Evolutionary conservation across 768 basidiomycete species (phyloP).

Genomic region (Lactarius psammicola): DNA sequence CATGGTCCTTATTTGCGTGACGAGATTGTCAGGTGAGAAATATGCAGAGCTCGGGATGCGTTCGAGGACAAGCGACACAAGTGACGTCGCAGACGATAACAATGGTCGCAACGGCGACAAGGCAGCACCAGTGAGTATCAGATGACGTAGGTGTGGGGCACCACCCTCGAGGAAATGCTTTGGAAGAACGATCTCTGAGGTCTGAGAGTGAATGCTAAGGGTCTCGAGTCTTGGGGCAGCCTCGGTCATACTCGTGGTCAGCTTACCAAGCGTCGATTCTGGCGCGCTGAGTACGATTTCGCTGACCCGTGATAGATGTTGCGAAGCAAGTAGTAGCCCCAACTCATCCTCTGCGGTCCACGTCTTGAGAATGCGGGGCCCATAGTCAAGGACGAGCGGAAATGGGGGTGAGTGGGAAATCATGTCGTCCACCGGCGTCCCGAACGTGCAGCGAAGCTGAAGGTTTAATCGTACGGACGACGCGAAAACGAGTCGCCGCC

Average conservation of each 20-base stretch:
- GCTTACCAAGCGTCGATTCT: background rate
- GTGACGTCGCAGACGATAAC: constrained; percentile 10
- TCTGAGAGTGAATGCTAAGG: constrained; percentile 17
- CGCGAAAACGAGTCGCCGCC: constrained; percentile 19
- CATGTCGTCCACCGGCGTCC: constrained; percentile 10
- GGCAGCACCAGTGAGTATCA: constrained; percentile 15
- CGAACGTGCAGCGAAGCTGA: constrained; percentile 21
- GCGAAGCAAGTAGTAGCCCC: constrained; percentile 5
- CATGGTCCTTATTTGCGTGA: constrained; percentile 12
- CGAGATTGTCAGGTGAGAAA: constrained; percentile 16
- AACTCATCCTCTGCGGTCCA: constrained; percentile 12
- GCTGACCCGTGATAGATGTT: background rate
- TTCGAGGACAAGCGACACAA: constrained; percentile 21
- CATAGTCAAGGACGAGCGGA: constrained; percentile 22
- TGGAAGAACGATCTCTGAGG: constrained; percentile 15
- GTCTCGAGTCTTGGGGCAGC: constrained; percentile 11
- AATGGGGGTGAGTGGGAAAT: constrained; percentile 3
- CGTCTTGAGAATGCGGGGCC: constrained; percentile 1
- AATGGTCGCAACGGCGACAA: constrained; percentile 10
- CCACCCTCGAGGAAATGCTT: constrained; percentile 12
- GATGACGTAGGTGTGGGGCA: constrained; percentile 12
- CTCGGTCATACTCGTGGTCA: constrained; percentile 9
- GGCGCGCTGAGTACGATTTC: constrained; percentile 19
- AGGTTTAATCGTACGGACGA: constrained; percentile 19
- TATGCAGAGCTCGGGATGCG: constrained; percentile 17